Evolutionary conservation across 352 stramenopile species (phyloP).

Genomic region (Phytophthora foliorum): DNA sequence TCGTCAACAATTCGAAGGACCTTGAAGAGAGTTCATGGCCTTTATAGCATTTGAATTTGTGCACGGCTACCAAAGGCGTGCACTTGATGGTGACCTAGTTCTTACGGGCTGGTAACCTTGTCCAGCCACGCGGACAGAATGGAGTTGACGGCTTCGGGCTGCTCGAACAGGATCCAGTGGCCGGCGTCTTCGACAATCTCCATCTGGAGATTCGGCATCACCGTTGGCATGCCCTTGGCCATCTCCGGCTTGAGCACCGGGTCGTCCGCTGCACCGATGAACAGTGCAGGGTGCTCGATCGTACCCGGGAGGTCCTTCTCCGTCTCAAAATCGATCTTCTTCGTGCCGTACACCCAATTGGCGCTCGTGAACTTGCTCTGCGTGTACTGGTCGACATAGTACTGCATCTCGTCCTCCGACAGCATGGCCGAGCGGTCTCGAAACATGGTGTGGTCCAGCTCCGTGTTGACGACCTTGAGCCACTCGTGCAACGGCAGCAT

Average conservation of each 20-base stretch:
- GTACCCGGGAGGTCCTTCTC: slow-evolving; percentile 41
- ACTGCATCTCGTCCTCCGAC: slow-evolving; percentile 51
- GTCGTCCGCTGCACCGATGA: slow-evolving; percentile 52
- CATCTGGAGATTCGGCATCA: slow-evolving; percentile 52
- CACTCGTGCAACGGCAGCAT: slow-evolving; percentile 35
- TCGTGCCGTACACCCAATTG: slow-evolving; percentile 52
- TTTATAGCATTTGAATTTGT: slow-evolving; percentile 7
- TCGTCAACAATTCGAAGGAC: slow-evolving; percentile 20
- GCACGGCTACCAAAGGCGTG: background rate
- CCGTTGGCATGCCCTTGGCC: slow-evolving; percentile 47
- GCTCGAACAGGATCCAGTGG: slow-evolving; percentile 54
- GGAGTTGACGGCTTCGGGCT: slow-evolving; percentile 48
- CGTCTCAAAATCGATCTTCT: slow-evolving; percentile 55
- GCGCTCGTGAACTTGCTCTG: slow-evolving; percentile 47
- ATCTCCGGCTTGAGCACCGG: slow-evolving; percentile 56
- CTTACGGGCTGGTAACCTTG: slow-evolving; percentile 33
- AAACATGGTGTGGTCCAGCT: slow-evolving; percentile 44
- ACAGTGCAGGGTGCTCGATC: slow-evolving; percentile 55
- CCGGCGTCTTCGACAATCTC: slow-evolving; percentile 47
- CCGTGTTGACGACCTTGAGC: slow-evolving; percentile 32
- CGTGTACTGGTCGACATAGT: slow-evolving; percentile 53
- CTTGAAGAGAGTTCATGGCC: slow-evolving; percentile 1
- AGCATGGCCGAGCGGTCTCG: slow-evolving; percentile 45
- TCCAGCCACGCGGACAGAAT: slow-evolving; percentile 51
- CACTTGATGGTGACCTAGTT: background rate